Evolutionary conservation across 768 basidiomycete genomes (phyloP).

Genomic region (Mycena kentingensis): DNA sequence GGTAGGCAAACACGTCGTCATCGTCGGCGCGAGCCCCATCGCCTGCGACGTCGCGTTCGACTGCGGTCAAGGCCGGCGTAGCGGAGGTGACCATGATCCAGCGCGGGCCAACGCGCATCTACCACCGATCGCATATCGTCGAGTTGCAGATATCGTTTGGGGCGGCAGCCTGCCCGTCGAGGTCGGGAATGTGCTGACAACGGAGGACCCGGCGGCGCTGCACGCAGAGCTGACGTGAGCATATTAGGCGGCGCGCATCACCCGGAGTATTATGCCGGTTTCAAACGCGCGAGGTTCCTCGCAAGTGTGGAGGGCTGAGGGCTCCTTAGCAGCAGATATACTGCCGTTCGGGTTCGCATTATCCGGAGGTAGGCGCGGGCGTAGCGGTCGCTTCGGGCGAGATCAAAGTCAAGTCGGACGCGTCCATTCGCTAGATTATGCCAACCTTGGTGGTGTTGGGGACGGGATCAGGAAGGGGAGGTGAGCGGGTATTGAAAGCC

Average conservation of each 20-base stretch:
- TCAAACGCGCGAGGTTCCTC: conserved; percentile 18
- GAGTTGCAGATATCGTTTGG: conserved; percentile 9
- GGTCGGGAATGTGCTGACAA: conserved; percentile 15
- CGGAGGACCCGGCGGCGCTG: conserved; percentile 17
- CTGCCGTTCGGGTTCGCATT: conserved; percentile 48
- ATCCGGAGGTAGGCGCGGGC: conserved; percentile 40
- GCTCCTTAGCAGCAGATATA: conserved; percentile 19
- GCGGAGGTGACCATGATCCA: conserved; percentile 36
- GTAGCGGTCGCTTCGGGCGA: conserved; percentile 37
- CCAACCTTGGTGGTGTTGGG: conserved; percentile 12
- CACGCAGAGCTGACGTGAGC: conserved; percentile 7
- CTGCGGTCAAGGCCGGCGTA: conserved; percentile 11
- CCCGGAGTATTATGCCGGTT: conserved; percentile 16
- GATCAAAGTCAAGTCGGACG: conserved; percentile 45
- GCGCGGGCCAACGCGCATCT: conserved; percentile 41
- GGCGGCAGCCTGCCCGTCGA: conserved; percentile 13
- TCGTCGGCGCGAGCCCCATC: conserved; percentile 51
- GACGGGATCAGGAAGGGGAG: conserved; percentile 30
- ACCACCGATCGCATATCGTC: conserved; percentile 11
- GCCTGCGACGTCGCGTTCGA: conserved; percentile 21
- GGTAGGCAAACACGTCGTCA: conserved; percentile 53
- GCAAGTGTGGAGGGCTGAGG: conserved; percentile 8
- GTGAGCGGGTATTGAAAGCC: conserved; percentile 30
- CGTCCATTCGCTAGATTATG: conserved; percentile 31
- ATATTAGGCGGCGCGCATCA: conserved; percentile 1